Conservation (phyloP, 441 rosid genomes). For the Hura crepitans region DNA sequence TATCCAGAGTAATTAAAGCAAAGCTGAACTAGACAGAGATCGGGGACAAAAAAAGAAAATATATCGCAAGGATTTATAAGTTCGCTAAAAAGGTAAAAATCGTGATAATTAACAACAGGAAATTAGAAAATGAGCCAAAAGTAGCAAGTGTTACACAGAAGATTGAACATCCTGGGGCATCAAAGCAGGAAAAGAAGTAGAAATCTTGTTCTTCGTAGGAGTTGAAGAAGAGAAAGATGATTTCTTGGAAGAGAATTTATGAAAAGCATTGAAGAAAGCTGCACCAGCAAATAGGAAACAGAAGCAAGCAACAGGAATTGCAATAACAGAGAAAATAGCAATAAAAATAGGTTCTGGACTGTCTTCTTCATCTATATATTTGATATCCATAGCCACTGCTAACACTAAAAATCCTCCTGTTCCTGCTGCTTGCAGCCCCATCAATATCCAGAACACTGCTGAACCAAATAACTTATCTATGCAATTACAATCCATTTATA, state of each 20-base stretch:
- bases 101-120: no score
- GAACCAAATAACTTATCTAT: conserved; percentile 16
- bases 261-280: conserved; percentile 20
- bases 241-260: conserved; percentile 8
- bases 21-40: no score
- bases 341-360: conserved; percentile 10
- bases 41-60: no score
- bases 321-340: conserved; percentile 4
- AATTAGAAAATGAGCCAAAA: no score
- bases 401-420: conserved; percentile 17
- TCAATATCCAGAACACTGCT: conserved; percentile 16
- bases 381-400: conserved; percentile 22
- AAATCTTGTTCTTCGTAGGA: conserved; percentile 8
- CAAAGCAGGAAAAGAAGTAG: not conserved
- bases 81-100: no score
- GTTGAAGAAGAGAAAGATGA: not conserved
- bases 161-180: conserved; percentile 13
- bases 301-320: conserved; percentile 19
- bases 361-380: conserved; percentile 19
- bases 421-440: conserved; percentile 18
- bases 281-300: conserved; percentile 22
- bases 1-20: no score
- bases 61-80: no score
- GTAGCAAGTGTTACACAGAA: not conserved
- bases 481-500: conserved; percentile 16